A percentile compares a stretch with the other conserved stretches of the same genome.
These are phyloP conservation scores for Cryphonectria nitschkei DNA, from an alignment of 2,329 filamentous ascomycete species.

Conservation along the genomic window DNA sequence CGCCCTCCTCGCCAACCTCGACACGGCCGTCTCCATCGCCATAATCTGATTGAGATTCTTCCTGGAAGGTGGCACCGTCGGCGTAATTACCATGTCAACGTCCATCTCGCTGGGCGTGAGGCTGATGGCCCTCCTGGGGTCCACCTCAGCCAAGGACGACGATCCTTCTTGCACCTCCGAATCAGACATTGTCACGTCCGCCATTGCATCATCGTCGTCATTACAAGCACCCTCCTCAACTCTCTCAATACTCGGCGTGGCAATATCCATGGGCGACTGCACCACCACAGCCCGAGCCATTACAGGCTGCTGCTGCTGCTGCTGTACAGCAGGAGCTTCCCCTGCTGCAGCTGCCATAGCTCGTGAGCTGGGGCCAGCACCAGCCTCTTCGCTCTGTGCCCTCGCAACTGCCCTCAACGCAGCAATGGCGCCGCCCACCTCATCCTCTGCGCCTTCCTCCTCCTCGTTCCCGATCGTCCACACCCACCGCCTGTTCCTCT, in stretches of 20 bases:
- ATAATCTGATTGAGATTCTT: constrained; percentile 19
- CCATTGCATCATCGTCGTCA: constrained; percentile 23
- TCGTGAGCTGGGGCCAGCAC: constrained; percentile 23
- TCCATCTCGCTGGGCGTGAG: constrained; percentile 39
- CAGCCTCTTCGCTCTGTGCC: constrained; percentile 27
- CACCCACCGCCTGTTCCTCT: constrained; percentile 67
- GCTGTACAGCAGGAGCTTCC: background rate
- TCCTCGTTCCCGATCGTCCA: constrained; percentile 65
- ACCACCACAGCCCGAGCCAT: constrained; percentile 27
- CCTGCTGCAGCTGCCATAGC: background rate
- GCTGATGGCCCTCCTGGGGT: constrained; percentile 16
- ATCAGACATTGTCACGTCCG: constrained; percentile 56
- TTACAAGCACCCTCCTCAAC: constrained; percentile 36
- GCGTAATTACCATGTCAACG: constrained; percentile 43
- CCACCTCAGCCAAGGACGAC: constrained; percentile 41
- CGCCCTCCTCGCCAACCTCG: constrained; percentile 21
- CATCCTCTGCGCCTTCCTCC: constrained; percentile 48
- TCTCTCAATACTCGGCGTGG: constrained; percentile 48
- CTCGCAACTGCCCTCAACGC: constrained; percentile 40
- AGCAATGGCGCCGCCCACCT: constrained; percentile 47
- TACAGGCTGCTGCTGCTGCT: background rate
- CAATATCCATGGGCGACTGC: constrained; percentile 37
- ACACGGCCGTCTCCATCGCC: background rate
- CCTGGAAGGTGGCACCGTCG: constrained; percentile 36
- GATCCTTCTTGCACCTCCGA: constrained; percentile 37